Evolutionary conservation across 1,139 yeast species (phyloP), one percentile per base, ranked within the genome.

Genomic region (Pichia kudriavzevii): DNA sequence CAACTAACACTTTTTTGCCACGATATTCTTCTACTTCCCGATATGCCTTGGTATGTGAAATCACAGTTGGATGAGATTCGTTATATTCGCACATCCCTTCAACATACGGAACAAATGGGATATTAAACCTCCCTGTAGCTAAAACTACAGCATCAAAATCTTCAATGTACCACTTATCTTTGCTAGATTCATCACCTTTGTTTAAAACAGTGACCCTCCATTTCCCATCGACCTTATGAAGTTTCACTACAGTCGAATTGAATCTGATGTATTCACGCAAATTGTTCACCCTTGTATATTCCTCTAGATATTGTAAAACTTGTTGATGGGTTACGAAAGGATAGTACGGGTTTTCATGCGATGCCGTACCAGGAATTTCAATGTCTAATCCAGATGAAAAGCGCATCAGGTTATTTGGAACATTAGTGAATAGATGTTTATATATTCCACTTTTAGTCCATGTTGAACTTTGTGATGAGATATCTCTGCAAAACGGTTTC

Each of bases 41-140:
- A 57, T 57, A 42, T 59, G 67, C 12, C 70, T 59, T 63, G 8
- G 73, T 66, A 26, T 69, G 56, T 3, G 61, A 50, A 30, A 69
- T 59, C 19, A 64, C 66, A 37, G 63, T 69, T 34, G 63, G 56
- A 41, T 56, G 48, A n/a, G 44, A 45, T 11, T 48, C 41, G 24
- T 52, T 55, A 49, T 56, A 70, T 28, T 63, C 60, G 5, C 60
- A 52, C 37, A 72, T 46, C 0, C 75, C 75, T 3, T 53, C 55
- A 34, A 64, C 58, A 22, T 54, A 43, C 1, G 76, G 77, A 27
- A 67, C 57, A 41, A 55, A 67, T 0, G 77, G 76, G 13, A 67
- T 56, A 22, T 61, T 60, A 39, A 62, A 66, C 35, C 67, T 64
- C 3, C 77, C 76, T 32, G 56, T 59, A 14, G 72, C 69, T 13